Conservation (phyloP, 345 rosid genomes). For the Trapa bicornis region DNA sequence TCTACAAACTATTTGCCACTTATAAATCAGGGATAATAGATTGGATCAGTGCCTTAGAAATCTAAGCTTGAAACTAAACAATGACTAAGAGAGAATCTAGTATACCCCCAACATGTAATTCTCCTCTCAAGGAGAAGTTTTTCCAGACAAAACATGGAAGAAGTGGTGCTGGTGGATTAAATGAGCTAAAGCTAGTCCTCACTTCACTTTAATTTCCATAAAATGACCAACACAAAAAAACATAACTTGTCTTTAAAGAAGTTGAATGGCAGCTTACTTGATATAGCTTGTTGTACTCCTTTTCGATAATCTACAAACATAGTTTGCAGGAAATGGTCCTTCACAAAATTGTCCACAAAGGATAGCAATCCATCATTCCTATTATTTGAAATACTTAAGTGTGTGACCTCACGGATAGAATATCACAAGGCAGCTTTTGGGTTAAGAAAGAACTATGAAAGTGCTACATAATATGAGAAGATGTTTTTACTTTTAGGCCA, state of each 20-base stretch:
- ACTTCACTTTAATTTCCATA: not conserved
- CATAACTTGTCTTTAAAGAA: not conserved
- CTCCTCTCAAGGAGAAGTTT: too few species aligned
- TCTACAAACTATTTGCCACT: not conserved
- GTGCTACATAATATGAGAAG: not conserved
- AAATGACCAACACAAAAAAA: not conserved
- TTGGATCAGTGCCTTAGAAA: too few species aligned
- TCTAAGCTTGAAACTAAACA: too few species aligned
- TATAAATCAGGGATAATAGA: too few species aligned
- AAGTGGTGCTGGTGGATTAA: too few species aligned
- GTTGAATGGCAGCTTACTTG: constrained; percentile 43
- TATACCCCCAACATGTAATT: too few species aligned
- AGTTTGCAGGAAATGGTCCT: constrained; percentile 93
- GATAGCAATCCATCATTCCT: constrained; percentile 93
- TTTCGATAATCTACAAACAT: constrained; percentile 97
- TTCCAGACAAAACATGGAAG: too few species aligned
- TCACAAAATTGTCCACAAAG: constrained; percentile 90
- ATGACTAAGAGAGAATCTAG: too few species aligned
- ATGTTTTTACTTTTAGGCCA: not conserved
- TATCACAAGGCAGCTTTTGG: not conserved
- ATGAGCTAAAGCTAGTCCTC: not conserved
- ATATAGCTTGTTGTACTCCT: constrained; percentile 97
- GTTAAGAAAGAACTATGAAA: not conserved
- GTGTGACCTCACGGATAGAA: not conserved
- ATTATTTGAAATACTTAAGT: constrained; percentile 12